phyloP scores from a whole-genome alignment of 345 rosid species.

The Firmiana major region DNA sequence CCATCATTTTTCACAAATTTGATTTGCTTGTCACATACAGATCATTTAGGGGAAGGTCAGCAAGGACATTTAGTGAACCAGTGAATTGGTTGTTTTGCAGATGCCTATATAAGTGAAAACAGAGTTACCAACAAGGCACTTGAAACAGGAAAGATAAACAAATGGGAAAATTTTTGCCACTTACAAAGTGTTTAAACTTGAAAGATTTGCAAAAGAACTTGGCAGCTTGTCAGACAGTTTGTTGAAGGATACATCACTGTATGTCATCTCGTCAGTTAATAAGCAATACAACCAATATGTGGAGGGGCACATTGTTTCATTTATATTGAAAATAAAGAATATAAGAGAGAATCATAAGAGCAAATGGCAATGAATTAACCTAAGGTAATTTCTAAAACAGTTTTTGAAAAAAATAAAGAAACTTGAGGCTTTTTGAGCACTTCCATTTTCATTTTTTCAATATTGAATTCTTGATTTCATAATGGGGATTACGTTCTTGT shows the following conservation, averaged over 20 bases:
- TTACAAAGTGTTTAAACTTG: constrained; percentile 62
- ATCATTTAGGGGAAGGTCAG: constrained; percentile 65
- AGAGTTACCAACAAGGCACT: background rate
- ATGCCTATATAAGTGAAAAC: constrained; percentile 36
- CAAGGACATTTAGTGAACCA: constrained; percentile 66
- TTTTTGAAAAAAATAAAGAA: background rate
- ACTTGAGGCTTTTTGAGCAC: background rate
- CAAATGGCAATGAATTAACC: background rate
- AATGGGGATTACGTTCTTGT: background rate
- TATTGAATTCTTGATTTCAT: too few species aligned
- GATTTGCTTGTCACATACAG: constrained; percentile 44
- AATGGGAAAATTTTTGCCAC: constrained; percentile 15
- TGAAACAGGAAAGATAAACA: background rate
- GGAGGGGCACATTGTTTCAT: background rate
- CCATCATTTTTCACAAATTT: constrained; percentile 1
- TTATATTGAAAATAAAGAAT: background rate
- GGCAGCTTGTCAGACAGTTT: constrained; percentile 67
- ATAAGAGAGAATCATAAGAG: background rate
- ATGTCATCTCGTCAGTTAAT: constrained; percentile 23
- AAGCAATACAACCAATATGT: constrained; percentile 1
- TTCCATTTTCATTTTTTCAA: too few species aligned
- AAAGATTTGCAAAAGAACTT: constrained; percentile 53
- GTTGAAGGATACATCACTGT: constrained; percentile 83
- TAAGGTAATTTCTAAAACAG: background rate
- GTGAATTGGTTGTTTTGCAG: constrained; percentile 74